Percentiles rank a stretch among this genome's conserved stretches.
These are phyloP conservation scores for Discostella stelligeroides DNA, from an alignment of 108 stramenopile species.

Conservation along the genomic window DNA sequence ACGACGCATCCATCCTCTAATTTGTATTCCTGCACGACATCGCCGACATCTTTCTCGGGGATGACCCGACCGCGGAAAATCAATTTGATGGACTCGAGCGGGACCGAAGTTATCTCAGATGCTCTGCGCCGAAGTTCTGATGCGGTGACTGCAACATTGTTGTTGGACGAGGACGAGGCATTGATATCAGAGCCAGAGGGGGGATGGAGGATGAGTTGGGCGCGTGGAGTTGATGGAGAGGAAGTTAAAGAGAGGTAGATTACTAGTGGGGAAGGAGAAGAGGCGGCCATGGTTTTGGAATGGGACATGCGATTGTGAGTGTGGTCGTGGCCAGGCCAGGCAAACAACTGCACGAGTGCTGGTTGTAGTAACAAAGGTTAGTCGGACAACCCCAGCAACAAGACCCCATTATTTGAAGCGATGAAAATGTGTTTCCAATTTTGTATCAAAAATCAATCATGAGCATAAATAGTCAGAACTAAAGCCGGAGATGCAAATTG, in stretches of 20 bases:
- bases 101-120: conserved; percentile 69
- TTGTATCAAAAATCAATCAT: too few species aligned
- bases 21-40: conserved; percentile 65
- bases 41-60: conserved; percentile 50
- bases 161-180: too few species aligned
- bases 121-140: conserved; percentile 52
- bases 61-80: conserved; percentile 86
- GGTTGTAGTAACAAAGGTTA: too few species aligned
- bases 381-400: too few species aligned
- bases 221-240: conserved; percentile 43
- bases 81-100: conserved; percentile 57
- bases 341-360: too few species aligned
- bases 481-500: too few species aligned
- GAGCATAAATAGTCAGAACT: too few species aligned
- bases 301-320: too few species aligned
- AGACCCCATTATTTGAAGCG: too few species aligned
- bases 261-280: background rate
- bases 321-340: too few species aligned
- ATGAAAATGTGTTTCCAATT: too few species aligned
- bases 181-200: too few species aligned
- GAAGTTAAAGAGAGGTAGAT: conserved; percentile 50
- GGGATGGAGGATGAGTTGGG: conserved; percentile 22
- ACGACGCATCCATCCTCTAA: conserved; percentile 80
- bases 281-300: conserved; percentile 18
- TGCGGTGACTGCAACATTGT: conserved; percentile 27